Evolutionary conservation across 2,329 filamentous ascomycete species (phyloP), one percentile per base, ranked within the genome.

Genomic region (Trichophaea hybrida): DNA sequence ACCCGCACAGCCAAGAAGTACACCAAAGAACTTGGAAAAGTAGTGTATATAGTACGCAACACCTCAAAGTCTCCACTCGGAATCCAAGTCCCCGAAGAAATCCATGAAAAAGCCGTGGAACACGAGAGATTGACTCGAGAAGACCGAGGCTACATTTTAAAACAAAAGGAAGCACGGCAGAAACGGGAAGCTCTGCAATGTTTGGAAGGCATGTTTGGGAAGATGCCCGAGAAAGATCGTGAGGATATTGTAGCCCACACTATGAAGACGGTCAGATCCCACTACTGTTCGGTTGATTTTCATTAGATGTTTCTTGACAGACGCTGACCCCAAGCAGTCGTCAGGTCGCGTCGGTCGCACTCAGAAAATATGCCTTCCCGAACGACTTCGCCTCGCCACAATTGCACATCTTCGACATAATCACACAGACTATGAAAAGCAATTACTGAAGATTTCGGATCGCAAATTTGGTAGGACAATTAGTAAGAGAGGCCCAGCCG

Each of bases 261-360:
- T 0, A 73, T 76, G 63, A 65, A 70, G 64, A 80, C 37, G 49
- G 60, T 59, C 32, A 33, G 49, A 40, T 31, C 10, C 15, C 35
- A 15, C 15, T 15, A 8, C n/a, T 33, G 34, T 49, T 6, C 5
- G 4, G 37, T 35, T 12, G 49, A 10, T 8, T 17, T 1, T 12
- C 33, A 12, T 13, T 34, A 1, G 33, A 33, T 34, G 15, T 55
- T 48, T 5, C 7, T 56, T 10, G 24, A 24, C 24, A 24, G 24
- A 24, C 24, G 3, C 24, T 24, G 24, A 24, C 24, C 24, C 24
- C 3, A 24, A 24, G 24, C 13, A 78, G 67, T 63, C 71, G 24
- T 75, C 72, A 46, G 68, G 76, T 1, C 70, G 77, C 7, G 77
- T 80, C 1, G 78, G 77, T 2, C 69, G 77, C 55, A 74, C 73